A percentile compares a stretch with the other conserved stretches of the same genome.
Evolutionary conservation across 495 filamentous ascomycete species (phyloP).

Genomic region (Talaromyces nanjingensis): DNA sequence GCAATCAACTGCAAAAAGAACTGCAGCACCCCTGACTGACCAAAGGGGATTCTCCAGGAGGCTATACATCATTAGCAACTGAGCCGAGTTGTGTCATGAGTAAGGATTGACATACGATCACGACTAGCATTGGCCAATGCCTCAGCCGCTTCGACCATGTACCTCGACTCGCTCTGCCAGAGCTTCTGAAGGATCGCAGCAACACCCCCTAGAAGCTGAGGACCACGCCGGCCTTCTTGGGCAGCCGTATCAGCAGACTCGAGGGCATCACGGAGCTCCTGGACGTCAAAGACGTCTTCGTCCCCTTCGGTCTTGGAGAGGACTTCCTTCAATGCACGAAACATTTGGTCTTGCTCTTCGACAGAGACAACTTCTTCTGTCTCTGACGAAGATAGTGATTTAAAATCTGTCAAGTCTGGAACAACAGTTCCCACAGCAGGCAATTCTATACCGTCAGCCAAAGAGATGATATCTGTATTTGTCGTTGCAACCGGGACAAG

Average conservation of each 20-base stretch:
- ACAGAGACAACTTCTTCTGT: slow-evolving; percentile 11
- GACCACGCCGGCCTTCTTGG: slow-evolving; percentile 15
- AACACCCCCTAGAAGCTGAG: slow-evolving; percentile 20
- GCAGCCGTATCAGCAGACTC: slow-evolving; percentile 20
- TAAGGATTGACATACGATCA: slow-evolving; percentile 45
- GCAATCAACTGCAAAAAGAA: slow-evolving; percentile 56
- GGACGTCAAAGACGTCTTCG: slow-evolving; percentile 16
- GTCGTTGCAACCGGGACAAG: slow-evolving; percentile 1
- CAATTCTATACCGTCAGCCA: slow-evolving; percentile 13
- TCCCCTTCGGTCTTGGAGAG: slow-evolving; percentile 18
- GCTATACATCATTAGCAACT: slow-evolving; percentile 29
- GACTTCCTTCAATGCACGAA: slow-evolving; percentile 18
- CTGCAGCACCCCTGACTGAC: slow-evolving; percentile 59
- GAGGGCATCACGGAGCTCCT: slow-evolving; percentile 21
- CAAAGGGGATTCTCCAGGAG: slow-evolving; percentile 56
- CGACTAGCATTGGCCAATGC: slow-evolving; percentile 60
- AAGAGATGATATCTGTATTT: neutral
- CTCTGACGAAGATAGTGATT: slow-evolving; percentile 12
- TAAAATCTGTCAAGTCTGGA: slow-evolving; percentile 15
- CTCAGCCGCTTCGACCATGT: slow-evolving; percentile 47
- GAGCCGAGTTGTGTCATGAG: neutral
- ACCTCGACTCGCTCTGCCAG: slow-evolving; percentile 29
- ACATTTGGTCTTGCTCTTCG: slow-evolving; percentile 25
- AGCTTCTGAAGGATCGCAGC: slow-evolving; percentile 24
- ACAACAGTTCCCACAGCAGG: slow-evolving; percentile 22